Percentiles rank a stretch among this genome's conserved stretches.
These are phyloP conservation scores for Colletotrichum spinosum DNA, from an alignment of 2,329 filamentous ascomycete genomes.

Conservation along the genomic window DNA sequence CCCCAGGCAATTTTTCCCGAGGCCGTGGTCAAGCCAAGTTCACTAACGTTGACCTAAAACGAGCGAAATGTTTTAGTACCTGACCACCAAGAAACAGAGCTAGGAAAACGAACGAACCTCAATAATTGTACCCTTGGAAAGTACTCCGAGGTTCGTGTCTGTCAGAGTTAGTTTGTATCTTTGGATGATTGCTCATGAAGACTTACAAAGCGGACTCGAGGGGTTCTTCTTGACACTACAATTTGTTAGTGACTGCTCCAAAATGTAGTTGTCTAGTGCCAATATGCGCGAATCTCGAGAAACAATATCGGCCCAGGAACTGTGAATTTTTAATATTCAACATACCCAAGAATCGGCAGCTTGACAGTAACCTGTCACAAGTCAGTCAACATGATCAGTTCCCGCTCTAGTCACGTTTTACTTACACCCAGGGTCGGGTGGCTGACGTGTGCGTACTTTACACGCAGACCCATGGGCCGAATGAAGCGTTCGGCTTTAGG, in stretches of 20 bases:
- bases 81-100: too few relatives aligned
- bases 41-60: conserved; percentile 85
- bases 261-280: neutral
- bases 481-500: conserved; percentile 73
- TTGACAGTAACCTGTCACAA: conserved; percentile 73
- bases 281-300: neutral
- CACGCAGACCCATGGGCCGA: neutral
- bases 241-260: conserved; percentile 72
- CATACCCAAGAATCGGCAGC: conserved; percentile 73
- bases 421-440: conserved; percentile 46
- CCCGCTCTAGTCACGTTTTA: neutral
- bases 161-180: conserved; percentile 68
- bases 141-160: conserved; percentile 91
- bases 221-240: conserved; percentile 76
- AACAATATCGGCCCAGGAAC: neutral
- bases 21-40: conserved; percentile 90
- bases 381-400: conserved; percentile 64
- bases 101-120: neutral
- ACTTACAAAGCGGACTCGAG: conserved; percentile 71
- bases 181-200: too few relatives aligned
- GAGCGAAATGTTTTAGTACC: neutral
- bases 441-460: neutral
- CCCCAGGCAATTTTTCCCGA: conserved; percentile 96
- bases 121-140: conserved; percentile 78
- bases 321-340: too few relatives aligned